phyloP scores from a whole-genome alignment of 306 rosid genomes.

The Lathyrus oleraceus region DNA sequence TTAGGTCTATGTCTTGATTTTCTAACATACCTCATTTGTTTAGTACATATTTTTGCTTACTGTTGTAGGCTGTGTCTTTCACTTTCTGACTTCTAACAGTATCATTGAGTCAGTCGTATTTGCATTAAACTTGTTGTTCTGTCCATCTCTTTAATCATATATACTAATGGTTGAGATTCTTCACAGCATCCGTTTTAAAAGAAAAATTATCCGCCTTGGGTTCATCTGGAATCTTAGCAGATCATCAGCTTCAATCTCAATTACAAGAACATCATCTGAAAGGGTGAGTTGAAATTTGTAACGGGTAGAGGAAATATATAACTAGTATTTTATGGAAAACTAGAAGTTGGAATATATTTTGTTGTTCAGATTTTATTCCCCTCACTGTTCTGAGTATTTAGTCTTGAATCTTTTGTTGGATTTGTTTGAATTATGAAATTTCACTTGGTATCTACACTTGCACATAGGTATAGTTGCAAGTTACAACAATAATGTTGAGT shows the following conservation, averaged over 20 bases:
- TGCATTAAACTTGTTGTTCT: conserved; percentile 3
- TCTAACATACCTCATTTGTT: conserved; percentile 14
- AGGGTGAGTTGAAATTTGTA: conserved; percentile 62
- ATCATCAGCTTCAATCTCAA: conserved; percentile 98
- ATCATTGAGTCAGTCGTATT: conserved; percentile 28
- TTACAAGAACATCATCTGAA: conserved; percentile 88
- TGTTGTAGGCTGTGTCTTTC: conserved; percentile 11
- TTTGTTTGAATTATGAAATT: not conserved
- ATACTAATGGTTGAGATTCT: conserved; percentile 45
- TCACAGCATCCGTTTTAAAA: conserved; percentile 90
- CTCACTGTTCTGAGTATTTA: not conserved
- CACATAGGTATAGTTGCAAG: not conserved
- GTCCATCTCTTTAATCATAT: conserved; percentile 32
- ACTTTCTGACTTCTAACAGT: not conserved
- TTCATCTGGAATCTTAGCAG: conserved; percentile 95
- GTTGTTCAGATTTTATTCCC: not conserved
- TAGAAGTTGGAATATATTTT: conserved; percentile 17
- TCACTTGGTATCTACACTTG: not conserved
- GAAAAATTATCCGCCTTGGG: conserved; percentile 91
- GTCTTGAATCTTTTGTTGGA: conserved; percentile 25
- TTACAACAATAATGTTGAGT: not conserved
- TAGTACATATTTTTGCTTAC: conserved; percentile 5
- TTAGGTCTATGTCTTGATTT: not conserved
- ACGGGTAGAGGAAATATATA: conserved; percentile 22
- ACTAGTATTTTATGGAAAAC: conserved; percentile 16